Conservation (phyloP, 345 rosid genomes). For the Populus pruinosa region DNA sequence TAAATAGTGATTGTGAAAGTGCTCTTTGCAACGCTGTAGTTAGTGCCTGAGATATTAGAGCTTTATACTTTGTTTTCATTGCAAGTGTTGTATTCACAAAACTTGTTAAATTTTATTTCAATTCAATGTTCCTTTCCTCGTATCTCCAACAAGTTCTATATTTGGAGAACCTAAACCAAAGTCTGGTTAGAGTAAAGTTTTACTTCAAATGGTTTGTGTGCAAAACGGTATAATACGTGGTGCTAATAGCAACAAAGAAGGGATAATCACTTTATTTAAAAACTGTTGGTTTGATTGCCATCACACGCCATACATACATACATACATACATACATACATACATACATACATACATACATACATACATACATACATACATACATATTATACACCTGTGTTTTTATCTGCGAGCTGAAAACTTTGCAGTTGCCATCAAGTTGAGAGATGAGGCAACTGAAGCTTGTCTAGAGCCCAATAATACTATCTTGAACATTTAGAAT, state of each 20-base stretch:
- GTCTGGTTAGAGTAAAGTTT: too few relatives aligned
- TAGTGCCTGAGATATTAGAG: constrained; percentile 1
- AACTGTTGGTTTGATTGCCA: too few relatives aligned
- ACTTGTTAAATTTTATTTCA: neutral
- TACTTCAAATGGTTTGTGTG: neutral
- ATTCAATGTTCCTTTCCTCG: neutral
- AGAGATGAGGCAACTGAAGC: neutral
- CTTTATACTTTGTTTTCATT: neutral
- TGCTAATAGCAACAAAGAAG: neutral
- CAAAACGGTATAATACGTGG: neutral
- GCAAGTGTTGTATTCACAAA: neutral
- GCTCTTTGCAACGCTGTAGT: constrained; percentile 15
- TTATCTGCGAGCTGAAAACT: neutral
- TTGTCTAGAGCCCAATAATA: neutral
- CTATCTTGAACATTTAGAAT: neutral
- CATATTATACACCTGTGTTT: too few relatives aligned
- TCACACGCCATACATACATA: too few relatives aligned
- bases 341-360: too few relatives aligned
- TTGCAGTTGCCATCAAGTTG: neutral
- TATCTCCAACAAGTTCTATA: neutral
- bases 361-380: too few relatives aligned
- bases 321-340: too few relatives aligned
- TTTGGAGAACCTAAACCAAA: too few relatives aligned
- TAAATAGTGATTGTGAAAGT: constrained; percentile 17
- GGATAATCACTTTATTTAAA: neutral